Base-by-base conservation (phyloP, 192 early-diverging fungal species). In the Chytriomyces sp. region DNA sequence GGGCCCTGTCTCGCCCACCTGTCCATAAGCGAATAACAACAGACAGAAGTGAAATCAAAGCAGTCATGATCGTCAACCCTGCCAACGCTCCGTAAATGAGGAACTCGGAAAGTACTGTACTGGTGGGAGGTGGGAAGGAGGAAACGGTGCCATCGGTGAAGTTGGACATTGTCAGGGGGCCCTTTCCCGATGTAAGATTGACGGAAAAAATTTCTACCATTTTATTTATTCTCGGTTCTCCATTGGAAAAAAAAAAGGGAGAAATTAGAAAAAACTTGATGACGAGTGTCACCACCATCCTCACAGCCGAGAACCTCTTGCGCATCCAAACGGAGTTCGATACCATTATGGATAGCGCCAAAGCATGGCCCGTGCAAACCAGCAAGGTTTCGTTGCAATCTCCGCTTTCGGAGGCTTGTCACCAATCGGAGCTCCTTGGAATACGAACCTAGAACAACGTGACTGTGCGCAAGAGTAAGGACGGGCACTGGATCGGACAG, bases 401-500 rank as follows among this genome's bases (percentile, higher is more conserved):
- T 49, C 22, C 22, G 44, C 22, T 49, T 49, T 14, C 44, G 17
- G 44, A 22, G 17, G 2, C 22, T 49, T n/a, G n/a, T n/a, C n/a
- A n/a, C n/a, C n/a, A n/a, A n/a, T n/a, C n/a, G n/a, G n/a, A n/a
- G n/a, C n/a, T n/a, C n/a, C n/a, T n/a, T n/a, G n/a, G n/a, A n/a
- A n/a, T n/a, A n/a, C n/a, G n/a, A 49, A 49, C 14, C 44, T 3
- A 68, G 53, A 55, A 55, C 44, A 56, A 56, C 37, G 53, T 68
- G 14, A 68, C 65, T 17, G 53, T 68, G 10, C 44, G 65, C n/a
- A 68, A 54, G 34, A n/a, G 53, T 3, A 19, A 17, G 10, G 65
- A 68, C 28, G 53, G 53, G 0, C 65, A 68, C n/a, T 68, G 65
- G 65, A 36, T 68, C 28, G 65, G 36, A 55, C 34, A 26, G 38